Evolutionary conservation across 2,329 filamentous ascomycete genomes (phyloP), one percentile per base, ranked within the genome.

Genomic region (Ophiostoma ips): DNA sequence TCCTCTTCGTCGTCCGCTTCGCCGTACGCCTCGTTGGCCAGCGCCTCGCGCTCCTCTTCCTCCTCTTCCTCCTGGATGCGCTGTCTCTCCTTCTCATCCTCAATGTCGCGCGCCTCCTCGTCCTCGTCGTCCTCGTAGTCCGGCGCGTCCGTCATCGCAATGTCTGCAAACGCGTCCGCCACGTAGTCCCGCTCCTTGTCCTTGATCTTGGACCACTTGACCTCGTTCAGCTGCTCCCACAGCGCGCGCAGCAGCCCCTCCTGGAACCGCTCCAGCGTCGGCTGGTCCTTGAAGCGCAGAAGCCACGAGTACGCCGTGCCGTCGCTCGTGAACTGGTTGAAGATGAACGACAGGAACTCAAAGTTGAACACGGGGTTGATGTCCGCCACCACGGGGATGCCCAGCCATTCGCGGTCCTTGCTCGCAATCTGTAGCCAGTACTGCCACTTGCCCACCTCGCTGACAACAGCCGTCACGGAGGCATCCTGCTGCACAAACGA

Each of bases 311-410:
- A 94, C 5, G 92, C 90, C 2, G 84, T 85, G 2, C 89, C 87
- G 64, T 95, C 87, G 34, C 82, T 76, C 13, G 84, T 77, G 63
- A 95, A 96, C 63, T 95, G 88, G 61, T 98, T 98, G 75, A 98
- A 98, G 61, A 98, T 95, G 64, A 96, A 96, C 0, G 90, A 96
- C n/a, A 95, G 73, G 60, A 90, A 96, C 64, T 98, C 92, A 57
- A 95, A 96, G 68, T 96, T 96, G 72, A 96, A 98, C 18, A 98
- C 89, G 0, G 92, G 92, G 59, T 96, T 96, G 65, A 96, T 87
- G 58, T 98, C 92, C 7, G 87, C 83, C 30, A 88, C 73, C 30
- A 98, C 79, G 2, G 83, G 76, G 56, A 94, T 86, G 19, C 88
- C 88, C 2, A 98, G 71, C 87, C 88, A 95, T 49, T 89, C 81